Base-by-base conservation (phyloP, 148 eudicot genomes). In the Simmondsia chinensis region DNA sequence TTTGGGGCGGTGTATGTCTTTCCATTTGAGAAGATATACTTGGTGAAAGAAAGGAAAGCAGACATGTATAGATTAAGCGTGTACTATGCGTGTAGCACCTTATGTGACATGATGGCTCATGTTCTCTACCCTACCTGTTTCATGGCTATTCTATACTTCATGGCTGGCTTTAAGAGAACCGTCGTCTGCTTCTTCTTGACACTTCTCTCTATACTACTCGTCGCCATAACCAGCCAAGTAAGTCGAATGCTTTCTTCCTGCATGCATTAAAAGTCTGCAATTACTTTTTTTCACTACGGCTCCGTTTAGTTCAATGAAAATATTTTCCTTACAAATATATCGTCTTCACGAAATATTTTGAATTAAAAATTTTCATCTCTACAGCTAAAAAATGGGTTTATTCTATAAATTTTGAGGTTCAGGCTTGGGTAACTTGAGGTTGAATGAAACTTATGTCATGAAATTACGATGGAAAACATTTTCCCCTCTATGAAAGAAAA, bases 1-100 rank as follows among this genome's bases (percentile, higher is more conserved):
- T 82, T 93, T 25, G 99, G 94, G 55, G 99, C 99, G 2, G 94
- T 93, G 0, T 93, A 93, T 9, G 96, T 93, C n/a, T 93, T 93
- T 58, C 99, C 99, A 25, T 93, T 79, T 10, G 99, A 93, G 69
- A 93, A 93, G 54, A 36, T 75, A 12, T 93, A 70, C 64, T 54
- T 93, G 69, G 99, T 93, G 64, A 93, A 93, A 57, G 99, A 93
- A 69, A 73, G 86, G 33, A 86, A 86, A 68, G 94, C 99, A 7
- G 99, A 86, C 33, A 93, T 93, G 99, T 93, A 93, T 63, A 74
- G 99, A 56, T 47, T 93, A 56, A 93, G 99, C 29, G 96, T 83
- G 43, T 93, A 93, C 61, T 93, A 93, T 31, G 83, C 51, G 2
- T 76, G 94, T 37, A 93, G 99, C 74, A 86, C 99, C 7, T 45